A percentile compares a stretch with the other conserved stretches of the same genome.
Evolutionary conservation across 2,329 filamentous ascomycete species (phyloP).

Genomic region (Arthroderma sp.): DNA sequence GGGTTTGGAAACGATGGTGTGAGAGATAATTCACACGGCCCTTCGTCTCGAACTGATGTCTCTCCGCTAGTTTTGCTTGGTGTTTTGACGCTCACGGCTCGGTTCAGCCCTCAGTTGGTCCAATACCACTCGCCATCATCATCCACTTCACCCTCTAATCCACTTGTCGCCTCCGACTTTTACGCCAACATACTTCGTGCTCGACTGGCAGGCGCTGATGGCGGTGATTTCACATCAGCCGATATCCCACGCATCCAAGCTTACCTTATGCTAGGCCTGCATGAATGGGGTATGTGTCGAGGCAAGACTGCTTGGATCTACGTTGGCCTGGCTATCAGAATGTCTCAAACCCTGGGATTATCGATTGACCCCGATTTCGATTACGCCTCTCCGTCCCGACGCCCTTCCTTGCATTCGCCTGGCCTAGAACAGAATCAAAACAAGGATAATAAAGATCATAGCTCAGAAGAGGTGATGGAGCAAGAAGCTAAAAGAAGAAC

Average conservation of each 20-base stretch:
- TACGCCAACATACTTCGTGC: constrained; percentile 41
- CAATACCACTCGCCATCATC: constrained; percentile 37
- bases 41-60: constrained; percentile 21
- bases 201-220: constrained; percentile 32
- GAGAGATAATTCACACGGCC: constrained; percentile 19
- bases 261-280: constrained; percentile 42
- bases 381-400: constrained; percentile 16
- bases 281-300: constrained; percentile 45
- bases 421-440: constrained; percentile 24
- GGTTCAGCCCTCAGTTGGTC: constrained; percentile 39
- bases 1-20: background rate
- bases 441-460: constrained; percentile 25
- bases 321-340: constrained; percentile 33
- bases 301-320: constrained; percentile 41
- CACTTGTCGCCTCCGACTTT: constrained; percentile 39
- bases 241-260: constrained; percentile 42
- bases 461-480: constrained; percentile 36
- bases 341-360: constrained; percentile 34
- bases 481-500: constrained; percentile 43
- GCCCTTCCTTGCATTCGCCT: background rate
- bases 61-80: constrained; percentile 40
- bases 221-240: constrained; percentile 27
- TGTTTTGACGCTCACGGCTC: constrained; percentile 43
- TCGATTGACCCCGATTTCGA: constrained; percentile 36
- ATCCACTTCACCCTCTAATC: constrained; percentile 32